phyloP scores from a whole-genome alignment of 176 grass and related monocot genomes.

The Otatea glauca region DNA sequence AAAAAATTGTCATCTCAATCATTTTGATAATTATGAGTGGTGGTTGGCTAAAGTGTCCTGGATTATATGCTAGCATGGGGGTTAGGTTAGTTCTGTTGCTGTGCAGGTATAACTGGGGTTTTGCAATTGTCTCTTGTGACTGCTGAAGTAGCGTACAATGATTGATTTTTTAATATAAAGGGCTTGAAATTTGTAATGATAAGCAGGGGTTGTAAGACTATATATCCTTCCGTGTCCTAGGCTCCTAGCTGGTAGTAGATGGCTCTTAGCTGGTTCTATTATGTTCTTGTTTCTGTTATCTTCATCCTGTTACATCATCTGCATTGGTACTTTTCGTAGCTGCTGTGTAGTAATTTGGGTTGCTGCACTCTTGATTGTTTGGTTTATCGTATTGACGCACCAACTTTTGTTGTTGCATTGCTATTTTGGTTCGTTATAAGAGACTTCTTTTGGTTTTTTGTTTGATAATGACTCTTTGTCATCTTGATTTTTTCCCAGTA shows the following conservation, averaged over 20 bases:
- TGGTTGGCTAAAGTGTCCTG: constrained; percentile 27
- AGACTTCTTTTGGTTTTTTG: background rate
- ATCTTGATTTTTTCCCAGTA: constrained; percentile 12
- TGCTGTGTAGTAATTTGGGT: constrained; percentile 17
- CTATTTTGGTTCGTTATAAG: background rate
- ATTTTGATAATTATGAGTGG: constrained; percentile 23
- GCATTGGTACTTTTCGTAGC: background rate
- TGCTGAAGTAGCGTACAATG: constrained; percentile 23
- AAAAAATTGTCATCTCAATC: background rate
- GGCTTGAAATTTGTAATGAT: background rate
- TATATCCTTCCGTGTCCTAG: background rate
- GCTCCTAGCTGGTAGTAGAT: constrained; percentile 14
- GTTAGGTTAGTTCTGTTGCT: constrained; percentile 7
- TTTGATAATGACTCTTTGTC: background rate
- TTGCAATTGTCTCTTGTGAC: constrained; percentile 26
- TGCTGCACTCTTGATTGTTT: constrained; percentile 21
- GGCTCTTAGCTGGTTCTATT: background rate
- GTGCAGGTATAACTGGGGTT: constrained; percentile 31
- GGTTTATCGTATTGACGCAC: background rate
- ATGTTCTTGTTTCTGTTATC: constrained; percentile 18
- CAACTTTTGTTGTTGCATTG: background rate
- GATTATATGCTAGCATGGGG: constrained; percentile 18
- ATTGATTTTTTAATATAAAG: constrained; percentile 41
- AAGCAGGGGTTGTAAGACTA: background rate
- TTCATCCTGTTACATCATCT: background rate